Evolutionary conservation across 2,329 filamentous ascomycete genomes (phyloP), one percentile per base, ranked within the genome.

Genomic region (Aschersonia sp.): DNA sequence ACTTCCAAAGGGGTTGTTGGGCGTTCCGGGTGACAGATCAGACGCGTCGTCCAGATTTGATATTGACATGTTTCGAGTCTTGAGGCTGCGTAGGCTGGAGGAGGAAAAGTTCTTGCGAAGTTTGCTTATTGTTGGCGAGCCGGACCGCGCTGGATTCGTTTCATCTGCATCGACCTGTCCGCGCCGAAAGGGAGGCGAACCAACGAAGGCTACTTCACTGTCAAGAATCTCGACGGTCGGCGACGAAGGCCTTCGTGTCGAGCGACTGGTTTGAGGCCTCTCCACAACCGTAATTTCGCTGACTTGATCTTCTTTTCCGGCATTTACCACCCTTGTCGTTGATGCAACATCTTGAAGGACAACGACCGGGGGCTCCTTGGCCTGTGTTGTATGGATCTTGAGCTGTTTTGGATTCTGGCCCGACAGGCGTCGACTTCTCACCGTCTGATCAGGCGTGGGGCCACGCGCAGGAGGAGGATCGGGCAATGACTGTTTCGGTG

Each of bases 331-430:
- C 40, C 43, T 45, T 32, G 45, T 3, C 38, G 47, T 9, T 29
- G 47, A 41, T 5, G 42, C 31, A 5, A 45, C 46, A n/a, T 45
- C 51, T 38, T 52, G 45, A 30, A 40, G 43, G 20, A 41, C 43
- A n/a, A 50, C 30, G 5, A 51, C 31, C 5, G 57, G 47, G 3
- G 58, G 54, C 20, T 56, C 52, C n/a, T 50, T 54, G 5, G 63
- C 55, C 30, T 61, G 64, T 1, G 58, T 54, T 0, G 89, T 96
- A 63, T 96, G 87, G 48, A 97, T 96, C 66, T 89, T 94, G 46
- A 97, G 70, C 58, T 89, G 85, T 61, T 85, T 89, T 10, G 77
- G 69, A 56, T 86, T 87, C 56, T 87, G 82, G 5, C 84, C 85
- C 3, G 89, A 95, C 32, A 94, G 68, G 52, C 89, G 78, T 51